Evolutionary conservation across 306 rosid species (phyloP).

Genomic region (Glycine tomentella): DNA sequence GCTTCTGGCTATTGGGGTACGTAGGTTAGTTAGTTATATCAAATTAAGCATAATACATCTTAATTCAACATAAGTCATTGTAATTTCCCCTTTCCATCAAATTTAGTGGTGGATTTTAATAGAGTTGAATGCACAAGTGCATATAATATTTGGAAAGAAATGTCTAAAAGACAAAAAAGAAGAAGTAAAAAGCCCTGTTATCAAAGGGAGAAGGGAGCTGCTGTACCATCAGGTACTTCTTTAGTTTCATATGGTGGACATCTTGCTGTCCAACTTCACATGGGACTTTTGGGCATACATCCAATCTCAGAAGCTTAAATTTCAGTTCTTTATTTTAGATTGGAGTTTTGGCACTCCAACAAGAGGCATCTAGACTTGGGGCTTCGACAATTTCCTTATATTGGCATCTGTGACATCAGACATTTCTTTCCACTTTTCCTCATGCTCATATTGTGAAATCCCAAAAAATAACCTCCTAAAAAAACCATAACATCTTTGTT

Average conservation of each 20-base stretch:
- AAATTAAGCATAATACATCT: neutral
- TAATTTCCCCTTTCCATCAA: neutral
- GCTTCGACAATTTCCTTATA: neutral
- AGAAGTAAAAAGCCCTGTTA: neutral
- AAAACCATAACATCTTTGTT: no score
- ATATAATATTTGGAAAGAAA: conserved; percentile 1
- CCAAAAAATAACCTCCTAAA: no score
- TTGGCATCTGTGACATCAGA: neutral
- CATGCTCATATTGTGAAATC: no score
- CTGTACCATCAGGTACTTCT: neutral
- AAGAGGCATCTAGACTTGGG: conserved; percentile 6
- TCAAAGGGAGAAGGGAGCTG: neutral
- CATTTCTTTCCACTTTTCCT: neutral
- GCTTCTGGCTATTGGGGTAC: no score
- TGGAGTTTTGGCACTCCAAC: neutral
- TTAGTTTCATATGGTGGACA: neutral
- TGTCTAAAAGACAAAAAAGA: neutral
- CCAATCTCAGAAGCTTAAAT: neutral
- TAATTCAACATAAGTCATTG: neutral
- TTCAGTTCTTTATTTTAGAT: neutral
- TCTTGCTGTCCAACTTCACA: neutral
- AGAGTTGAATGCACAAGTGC: neutral
- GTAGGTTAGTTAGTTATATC: neutral
- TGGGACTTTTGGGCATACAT: neutral
- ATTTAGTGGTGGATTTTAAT: neutral